Conservation (phyloP, 2,329 filamentous ascomycete species). For the Penicillium sp. region DNA sequence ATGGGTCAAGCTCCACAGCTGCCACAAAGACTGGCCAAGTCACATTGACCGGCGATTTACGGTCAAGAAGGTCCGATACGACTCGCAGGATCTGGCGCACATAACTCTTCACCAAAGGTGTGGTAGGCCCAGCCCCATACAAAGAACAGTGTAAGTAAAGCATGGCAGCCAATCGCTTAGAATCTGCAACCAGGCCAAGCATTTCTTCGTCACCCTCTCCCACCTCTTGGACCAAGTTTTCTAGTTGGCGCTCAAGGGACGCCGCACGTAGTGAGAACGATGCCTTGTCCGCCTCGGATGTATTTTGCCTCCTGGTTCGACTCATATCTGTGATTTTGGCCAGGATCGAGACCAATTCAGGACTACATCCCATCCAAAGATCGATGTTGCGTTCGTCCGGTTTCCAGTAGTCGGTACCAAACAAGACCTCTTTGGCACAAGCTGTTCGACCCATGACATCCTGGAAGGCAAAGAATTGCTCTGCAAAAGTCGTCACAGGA, state of each 20-base stretch:
- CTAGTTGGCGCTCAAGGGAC: slow-evolving; percentile 36
- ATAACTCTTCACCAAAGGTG: slow-evolving; percentile 33
- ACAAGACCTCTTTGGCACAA: slow-evolving; percentile 49
- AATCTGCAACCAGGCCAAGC: slow-evolving; percentile 41
- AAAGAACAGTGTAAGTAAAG: slow-evolving; percentile 51
- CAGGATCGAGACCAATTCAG: slow-evolving; percentile 48
- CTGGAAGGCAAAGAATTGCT: slow-evolving; percentile 54
- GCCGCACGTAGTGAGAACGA: slow-evolving; percentile 36
- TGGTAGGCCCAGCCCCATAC: slow-evolving; percentile 45
- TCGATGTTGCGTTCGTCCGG: slow-evolving; percentile 41
- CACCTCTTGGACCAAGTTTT: slow-evolving; percentile 36
- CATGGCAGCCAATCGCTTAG: slow-evolving; percentile 47
- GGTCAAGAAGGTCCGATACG: slow-evolving; percentile 36
- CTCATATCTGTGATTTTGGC: slow-evolving; percentile 52
- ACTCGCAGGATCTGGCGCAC: slow-evolving; percentile 39
- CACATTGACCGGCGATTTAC: slow-evolving; percentile 36
- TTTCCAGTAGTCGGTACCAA: slow-evolving; percentile 51
- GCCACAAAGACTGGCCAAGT: slow-evolving; percentile 49
- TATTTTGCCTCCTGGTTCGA: slow-evolving; percentile 32
- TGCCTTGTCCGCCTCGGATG: slow-evolving; percentile 24
- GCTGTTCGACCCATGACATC: slow-evolving; percentile 54
- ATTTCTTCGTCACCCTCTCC: slow-evolving; percentile 33
- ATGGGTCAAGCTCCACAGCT: slow-evolving; percentile 44
- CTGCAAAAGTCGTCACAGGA: slow-evolving; percentile 40
- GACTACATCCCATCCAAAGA: slow-evolving; percentile 52